Percentiles rank a stretch among this genome's conserved stretches.
phyloP scores from a whole-genome alignment of 805 yeast genomes.

The Yamadazyma akitaensis region DNA sequence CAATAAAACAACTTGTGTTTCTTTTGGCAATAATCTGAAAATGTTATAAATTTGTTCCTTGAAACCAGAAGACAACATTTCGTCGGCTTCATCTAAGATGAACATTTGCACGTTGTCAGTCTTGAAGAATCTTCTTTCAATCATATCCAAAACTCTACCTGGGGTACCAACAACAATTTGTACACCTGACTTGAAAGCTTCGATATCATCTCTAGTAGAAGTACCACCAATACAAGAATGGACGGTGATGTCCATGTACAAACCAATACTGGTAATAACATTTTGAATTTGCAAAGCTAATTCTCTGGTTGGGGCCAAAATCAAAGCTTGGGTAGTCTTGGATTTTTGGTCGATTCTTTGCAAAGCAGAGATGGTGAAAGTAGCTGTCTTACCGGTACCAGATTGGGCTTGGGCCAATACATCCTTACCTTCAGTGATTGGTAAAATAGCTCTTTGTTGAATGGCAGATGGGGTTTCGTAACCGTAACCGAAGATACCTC shows the following conservation, averaged over 20 bases:
- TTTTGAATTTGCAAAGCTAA: constrained; percentile 94
- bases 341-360: constrained; percentile 70
- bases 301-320: constrained; percentile 96
- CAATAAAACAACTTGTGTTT: constrained; percentile 91
- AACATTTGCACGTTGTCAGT: constrained; percentile 88
- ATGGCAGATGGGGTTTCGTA: constrained; percentile 80
- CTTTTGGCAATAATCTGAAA: constrained; percentile 80
- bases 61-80: constrained; percentile 89
- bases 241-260: constrained; percentile 83
- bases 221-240: constrained; percentile 99
- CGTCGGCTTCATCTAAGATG: constrained; percentile 97
- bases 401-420: constrained; percentile 82
- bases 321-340: constrained; percentile 85
- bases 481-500: constrained; percentile 81
- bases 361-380: constrained; percentile 71
- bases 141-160: constrained; percentile 96
- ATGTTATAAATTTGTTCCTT: constrained; percentile 94
- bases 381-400: constrained; percentile 91
- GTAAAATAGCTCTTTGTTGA: constrained; percentile 77
- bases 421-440: constrained; percentile 72
- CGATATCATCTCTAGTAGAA: constrained; percentile 80
- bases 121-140: constrained; percentile 79
- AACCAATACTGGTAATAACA: constrained; percentile 86
- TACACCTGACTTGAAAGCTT: constrained; percentile 78
- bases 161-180: constrained; percentile 98